These are phyloP conservation scores for Aristolochia contorta DNA, from an alignment of 164 flowering plant genomes.

Conservation along the genomic window DNA sequence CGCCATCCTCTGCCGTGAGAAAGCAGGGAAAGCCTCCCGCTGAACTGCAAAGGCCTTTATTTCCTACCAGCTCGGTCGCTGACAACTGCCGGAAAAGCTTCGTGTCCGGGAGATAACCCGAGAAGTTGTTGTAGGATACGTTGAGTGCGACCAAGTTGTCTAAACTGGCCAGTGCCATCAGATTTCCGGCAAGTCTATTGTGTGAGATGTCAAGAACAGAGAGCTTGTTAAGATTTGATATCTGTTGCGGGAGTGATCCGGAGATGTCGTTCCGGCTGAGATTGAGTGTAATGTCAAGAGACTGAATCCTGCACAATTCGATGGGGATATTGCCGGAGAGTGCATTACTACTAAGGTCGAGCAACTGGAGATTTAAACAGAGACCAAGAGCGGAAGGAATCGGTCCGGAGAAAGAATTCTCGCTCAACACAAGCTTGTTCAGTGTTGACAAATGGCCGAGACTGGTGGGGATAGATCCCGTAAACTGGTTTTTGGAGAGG, in stretches of 20 bases:
- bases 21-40: neutral
- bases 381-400: conserved; percentile 35
- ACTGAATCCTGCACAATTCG: conserved; percentile 24
- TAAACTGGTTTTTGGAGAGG: conserved; percentile 40
- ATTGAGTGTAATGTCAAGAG: conserved; percentile 43
- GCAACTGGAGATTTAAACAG: conserved; percentile 36
- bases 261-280: conserved; percentile 36
- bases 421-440: conserved; percentile 28
- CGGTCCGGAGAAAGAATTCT: conserved; percentile 34
- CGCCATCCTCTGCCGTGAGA: conserved; percentile 4
- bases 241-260: conserved; percentile 33
- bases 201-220: conserved; percentile 47
- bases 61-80: conserved; percentile 46
- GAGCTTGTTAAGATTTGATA: conserved; percentile 48
- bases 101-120: conserved; percentile 65
- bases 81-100: conserved; percentile 60
- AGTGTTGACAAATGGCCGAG: conserved; percentile 30
- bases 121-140: conserved; percentile 61
- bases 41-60: conserved; percentile 41
- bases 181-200: conserved; percentile 34
- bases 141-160: conserved; percentile 64
- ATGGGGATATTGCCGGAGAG: conserved; percentile 35
- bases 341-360: conserved; percentile 43
- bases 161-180: conserved; percentile 44
- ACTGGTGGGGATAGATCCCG: conserved; percentile 41